Conservation (phyloP, 768 basidiomycete species). For the Dictyophora rubrovolvata region DNA sequence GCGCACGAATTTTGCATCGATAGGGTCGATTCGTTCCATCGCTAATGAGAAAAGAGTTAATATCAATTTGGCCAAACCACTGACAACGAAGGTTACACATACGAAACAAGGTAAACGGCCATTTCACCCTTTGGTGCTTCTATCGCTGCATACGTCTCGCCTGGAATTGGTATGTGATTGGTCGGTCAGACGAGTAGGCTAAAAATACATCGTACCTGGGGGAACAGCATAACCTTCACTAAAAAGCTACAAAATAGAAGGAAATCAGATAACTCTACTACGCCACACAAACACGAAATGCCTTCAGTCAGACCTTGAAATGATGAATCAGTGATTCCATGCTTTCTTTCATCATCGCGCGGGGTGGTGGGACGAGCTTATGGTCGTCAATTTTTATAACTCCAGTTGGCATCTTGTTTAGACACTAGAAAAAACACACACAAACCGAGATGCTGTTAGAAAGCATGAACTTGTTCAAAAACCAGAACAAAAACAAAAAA, state of each 20-base stretch:
- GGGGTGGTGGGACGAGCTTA: slow-evolving; percentile 92
- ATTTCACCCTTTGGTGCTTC: slow-evolving; percentile 99
- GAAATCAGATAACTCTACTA: not conserved
- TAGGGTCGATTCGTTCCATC: slow-evolving; percentile 96
- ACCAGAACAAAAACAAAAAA: slow-evolving; percentile 9
- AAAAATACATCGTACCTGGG: slow-evolving; percentile 36
- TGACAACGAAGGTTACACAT: slow-evolving; percentile 20
- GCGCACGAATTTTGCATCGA: slow-evolving; percentile 93
- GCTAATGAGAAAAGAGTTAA: slow-evolving; percentile 24
- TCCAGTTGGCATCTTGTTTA: slow-evolving; percentile 95
- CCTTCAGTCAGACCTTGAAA: slow-evolving; percentile 60
- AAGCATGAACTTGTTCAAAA: not conserved
- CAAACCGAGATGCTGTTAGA: not conserved
- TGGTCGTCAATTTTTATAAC: slow-evolving; percentile 93
- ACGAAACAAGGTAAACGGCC: slow-evolving; percentile 97
- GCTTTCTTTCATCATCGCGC: slow-evolving; percentile 98
- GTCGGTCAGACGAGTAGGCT: not conserved
- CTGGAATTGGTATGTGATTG: slow-evolving; percentile 12
- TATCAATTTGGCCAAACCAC: not conserved
- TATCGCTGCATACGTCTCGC: slow-evolving; percentile 91
- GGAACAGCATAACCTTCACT: slow-evolving; percentile 96
- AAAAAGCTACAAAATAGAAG: slow-evolving; percentile 51
- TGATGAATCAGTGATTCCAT: slow-evolving; percentile 98
- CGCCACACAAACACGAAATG: not conserved
- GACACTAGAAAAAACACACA: slow-evolving; percentile 67